phyloP scores from a whole-genome alignment of 148 eudicot genomes.

The Rhododendron griersonianum region DNA sequence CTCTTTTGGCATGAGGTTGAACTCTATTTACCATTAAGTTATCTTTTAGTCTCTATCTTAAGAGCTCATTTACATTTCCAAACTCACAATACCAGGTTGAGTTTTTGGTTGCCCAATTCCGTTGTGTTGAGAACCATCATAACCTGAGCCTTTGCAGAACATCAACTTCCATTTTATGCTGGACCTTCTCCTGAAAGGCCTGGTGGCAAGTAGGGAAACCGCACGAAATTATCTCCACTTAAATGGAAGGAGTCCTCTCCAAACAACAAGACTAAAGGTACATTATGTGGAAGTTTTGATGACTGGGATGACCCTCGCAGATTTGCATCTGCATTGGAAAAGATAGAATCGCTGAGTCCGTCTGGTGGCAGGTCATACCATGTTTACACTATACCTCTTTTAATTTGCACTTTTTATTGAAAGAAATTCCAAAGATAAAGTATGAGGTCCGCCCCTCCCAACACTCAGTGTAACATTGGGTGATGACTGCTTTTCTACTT shows the following conservation, averaged over 20 bases:
- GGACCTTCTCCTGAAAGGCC: slow-evolving; percentile 26
- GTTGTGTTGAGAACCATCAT: slow-evolving; percentile 64
- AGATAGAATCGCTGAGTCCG: slow-evolving; percentile 69
- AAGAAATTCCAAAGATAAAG: background rate
- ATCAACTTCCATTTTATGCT: slow-evolving; percentile 37
- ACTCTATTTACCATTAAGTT: background rate
- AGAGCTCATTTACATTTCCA: background rate
- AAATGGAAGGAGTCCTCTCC: slow-evolving; percentile 48
- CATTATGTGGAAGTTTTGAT: too few species aligned
- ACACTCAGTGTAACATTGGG: background rate
- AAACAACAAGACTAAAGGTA: slow-evolving; percentile 14
- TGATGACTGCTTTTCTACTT: background rate
- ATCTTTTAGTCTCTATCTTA: background rate
- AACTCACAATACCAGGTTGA: slow-evolving; percentile 43
- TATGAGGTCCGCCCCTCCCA: background rate
- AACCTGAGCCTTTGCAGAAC: slow-evolving; percentile 35
- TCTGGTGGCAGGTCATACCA: slow-evolving; percentile 89
- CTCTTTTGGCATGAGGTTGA: background rate
- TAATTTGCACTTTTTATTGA: background rate
- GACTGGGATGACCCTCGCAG: slow-evolving; percentile 48
- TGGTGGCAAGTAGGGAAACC: slow-evolving; percentile 21
- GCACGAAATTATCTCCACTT: slow-evolving; percentile 36
- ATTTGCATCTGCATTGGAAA: slow-evolving; percentile 59
- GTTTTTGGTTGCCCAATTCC: slow-evolving; percentile 80
- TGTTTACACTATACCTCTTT: background rate